phyloP scores from a whole-genome alignment of 2,329 filamentous ascomycete species.

The Fusarium dimerum region DNA sequence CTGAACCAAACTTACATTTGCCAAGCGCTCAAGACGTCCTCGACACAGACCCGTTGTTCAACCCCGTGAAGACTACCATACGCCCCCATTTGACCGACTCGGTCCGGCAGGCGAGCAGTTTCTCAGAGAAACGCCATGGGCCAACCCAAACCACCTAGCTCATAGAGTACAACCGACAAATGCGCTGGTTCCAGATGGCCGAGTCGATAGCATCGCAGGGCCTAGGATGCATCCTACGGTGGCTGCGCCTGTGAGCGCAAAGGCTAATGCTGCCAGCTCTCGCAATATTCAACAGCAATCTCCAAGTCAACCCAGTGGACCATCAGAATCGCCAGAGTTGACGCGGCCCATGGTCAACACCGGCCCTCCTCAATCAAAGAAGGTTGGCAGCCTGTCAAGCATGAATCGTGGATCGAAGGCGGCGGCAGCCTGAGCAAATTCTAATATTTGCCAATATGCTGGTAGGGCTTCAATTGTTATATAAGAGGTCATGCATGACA shows the following conservation, averaged over 20 bases:
- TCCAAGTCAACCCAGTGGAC: constrained; percentile 26
- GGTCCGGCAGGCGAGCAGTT: constrained; percentile 81
- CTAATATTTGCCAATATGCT: constrained; percentile 2
- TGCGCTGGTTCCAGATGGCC: constrained; percentile 12
- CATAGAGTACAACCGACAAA: constrained; percentile 52
- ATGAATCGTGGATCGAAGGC: constrained; percentile 37
- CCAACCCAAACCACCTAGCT: constrained; percentile 80
- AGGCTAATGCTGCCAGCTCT: constrained; percentile 26
- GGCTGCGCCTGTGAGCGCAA: constrained; percentile 21
- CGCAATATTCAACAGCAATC: constrained; percentile 28
- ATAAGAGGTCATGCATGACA: constrained; percentile 7
- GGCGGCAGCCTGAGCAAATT: constrained; percentile 32
- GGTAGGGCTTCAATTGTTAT: constrained; percentile 13
- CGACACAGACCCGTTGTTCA: constrained; percentile 42
- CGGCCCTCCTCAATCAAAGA: constrained; percentile 35
- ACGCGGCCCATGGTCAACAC: constrained; percentile 39
- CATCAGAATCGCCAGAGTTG: constrained; percentile 48
- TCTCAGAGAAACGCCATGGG: constrained; percentile 87
- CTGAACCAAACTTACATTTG: constrained; percentile 16
- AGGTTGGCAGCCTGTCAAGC: constrained; percentile 33
- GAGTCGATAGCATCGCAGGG: constrained; percentile 10
- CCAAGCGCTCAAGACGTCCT: constrained; percentile 36
- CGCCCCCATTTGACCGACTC: constrained; percentile 50
- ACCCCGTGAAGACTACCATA: constrained; percentile 49
- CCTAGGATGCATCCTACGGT: constrained; percentile 23